Conservation (phyloP, 2,329 filamentous ascomycete genomes). For the Huntiella omanensis region DNA sequence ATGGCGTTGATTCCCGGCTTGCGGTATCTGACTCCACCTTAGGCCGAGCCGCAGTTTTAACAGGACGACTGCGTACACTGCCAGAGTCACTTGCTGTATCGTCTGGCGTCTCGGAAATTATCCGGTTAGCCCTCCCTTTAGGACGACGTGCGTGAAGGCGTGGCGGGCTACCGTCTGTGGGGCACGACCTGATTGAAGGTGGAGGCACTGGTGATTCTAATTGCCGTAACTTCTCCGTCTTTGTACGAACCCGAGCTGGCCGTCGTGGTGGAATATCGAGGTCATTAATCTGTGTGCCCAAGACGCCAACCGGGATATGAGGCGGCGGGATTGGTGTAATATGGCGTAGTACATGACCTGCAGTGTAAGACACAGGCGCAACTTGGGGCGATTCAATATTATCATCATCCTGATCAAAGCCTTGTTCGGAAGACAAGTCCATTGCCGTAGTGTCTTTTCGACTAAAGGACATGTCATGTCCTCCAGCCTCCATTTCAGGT, state of each 20-base stretch:
- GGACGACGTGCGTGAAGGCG: not conserved
- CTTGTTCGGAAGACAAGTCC: not conserved
- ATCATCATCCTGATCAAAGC: not conserved
- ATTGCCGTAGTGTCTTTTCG: not conserved
- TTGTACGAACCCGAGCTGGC: not conserved
- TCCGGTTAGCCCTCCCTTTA: conserved; percentile 1
- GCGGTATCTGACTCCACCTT: not conserved
- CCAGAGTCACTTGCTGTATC: too few species aligned
- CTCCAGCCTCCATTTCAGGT: not conserved
- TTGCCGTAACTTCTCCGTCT: not conserved
- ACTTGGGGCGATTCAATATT: conserved; percentile 1
- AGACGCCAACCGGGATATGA: not conserved
- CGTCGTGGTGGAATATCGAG: not conserved
- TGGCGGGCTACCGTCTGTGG: conserved; percentile 3
- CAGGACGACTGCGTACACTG: too few species aligned
- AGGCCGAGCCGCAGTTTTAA: too few species aligned
- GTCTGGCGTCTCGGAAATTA: conserved; percentile 4
- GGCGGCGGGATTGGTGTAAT: conserved; percentile 3
- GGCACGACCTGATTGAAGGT: not conserved
- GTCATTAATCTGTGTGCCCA: not conserved
- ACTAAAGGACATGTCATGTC: not conserved
- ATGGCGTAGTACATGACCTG: not conserved
- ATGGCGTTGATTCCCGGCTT: not conserved
- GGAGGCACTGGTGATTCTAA: not conserved
- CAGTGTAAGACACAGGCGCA: conserved; percentile 2